phyloP scores from a whole-genome alignment of 2,329 filamentous ascomycete species.

The Trematosphaeria pertusa region DNA sequence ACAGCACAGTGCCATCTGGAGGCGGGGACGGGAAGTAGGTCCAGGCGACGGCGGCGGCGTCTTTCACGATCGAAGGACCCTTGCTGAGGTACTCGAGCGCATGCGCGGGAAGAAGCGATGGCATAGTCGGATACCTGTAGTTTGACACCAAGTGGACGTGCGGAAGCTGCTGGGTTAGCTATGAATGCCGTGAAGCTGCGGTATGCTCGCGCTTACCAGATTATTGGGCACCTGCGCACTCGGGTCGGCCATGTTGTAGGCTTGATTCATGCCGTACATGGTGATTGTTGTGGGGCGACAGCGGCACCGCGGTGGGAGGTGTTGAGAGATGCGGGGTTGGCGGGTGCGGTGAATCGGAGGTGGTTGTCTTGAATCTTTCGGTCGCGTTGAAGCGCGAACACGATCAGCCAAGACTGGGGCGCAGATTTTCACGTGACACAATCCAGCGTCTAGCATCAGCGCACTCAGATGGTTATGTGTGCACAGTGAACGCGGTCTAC shows the following conservation, averaged over 20 bases:
- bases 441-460: too few species aligned
- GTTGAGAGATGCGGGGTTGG: conserved; percentile 17
- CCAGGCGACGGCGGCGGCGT: conserved; percentile 89
- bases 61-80: conserved; percentile 84
- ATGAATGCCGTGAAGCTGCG: conserved; percentile 10
- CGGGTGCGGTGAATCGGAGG: conserved; percentile 27
- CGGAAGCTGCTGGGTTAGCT: conserved; percentile 65
- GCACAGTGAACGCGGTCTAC: too few species aligned
- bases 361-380: conserved; percentile 23
- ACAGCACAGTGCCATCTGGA: conserved; percentile 77
- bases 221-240: conserved; percentile 44
- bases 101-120: conserved; percentile 74
- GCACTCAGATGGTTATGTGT: too few species aligned
- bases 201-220: conserved; percentile 32
- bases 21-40: conserved; percentile 83
- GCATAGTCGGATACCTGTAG: conserved; percentile 77
- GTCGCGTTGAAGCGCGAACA: conserved; percentile 26
- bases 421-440: too few species aligned
- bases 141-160: conserved; percentile 91
- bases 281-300: conserved; percentile 33
- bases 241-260: conserved; percentile 40
- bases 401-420: not conserved
- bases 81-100: conserved; percentile 83
- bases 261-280: conserved; percentile 46
- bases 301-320: conserved; percentile 23